These are phyloP conservation scores for Scolecobasidium constrictum DNA, from an alignment of 2,329 filamentous ascomycete genomes.

Conservation along the genomic window DNA sequence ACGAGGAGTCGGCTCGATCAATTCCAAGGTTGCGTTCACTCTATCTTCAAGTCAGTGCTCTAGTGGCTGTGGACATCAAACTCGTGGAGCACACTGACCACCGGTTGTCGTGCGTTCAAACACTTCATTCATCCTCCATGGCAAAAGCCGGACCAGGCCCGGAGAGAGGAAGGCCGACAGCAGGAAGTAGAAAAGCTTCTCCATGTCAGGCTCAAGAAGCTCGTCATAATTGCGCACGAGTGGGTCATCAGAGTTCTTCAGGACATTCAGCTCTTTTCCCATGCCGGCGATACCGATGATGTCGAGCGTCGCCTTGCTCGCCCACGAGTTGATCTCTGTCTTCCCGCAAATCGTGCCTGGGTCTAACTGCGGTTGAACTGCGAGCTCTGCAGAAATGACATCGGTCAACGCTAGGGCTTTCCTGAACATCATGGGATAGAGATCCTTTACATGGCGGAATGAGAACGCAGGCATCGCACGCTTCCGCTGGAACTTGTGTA, in stretches of 20 bases:
- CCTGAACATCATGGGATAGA: conserved; percentile 75
- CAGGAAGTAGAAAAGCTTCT: conserved; percentile 36
- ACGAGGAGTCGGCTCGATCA: no score
- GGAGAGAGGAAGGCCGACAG: conserved; percentile 26
- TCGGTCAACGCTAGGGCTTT: conserved; percentile 60
- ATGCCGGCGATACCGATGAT: conserved; percentile 36
- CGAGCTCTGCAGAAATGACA: conserved; percentile 44
- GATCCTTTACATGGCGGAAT: conserved; percentile 72
- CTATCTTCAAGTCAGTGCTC: no score
- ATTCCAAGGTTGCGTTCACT: no score
- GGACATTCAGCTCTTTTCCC: conserved; percentile 30
- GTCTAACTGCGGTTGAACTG: conserved; percentile 26
- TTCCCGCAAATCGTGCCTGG: conserved; percentile 18
- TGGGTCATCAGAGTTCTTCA: conserved; percentile 30
- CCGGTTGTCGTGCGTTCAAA: conserved; percentile 1
- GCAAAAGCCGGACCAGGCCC: conserved; percentile 29
- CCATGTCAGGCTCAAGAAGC: conserved; percentile 33
- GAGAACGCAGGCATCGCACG: conserved; percentile 75
- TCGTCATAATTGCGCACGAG: conserved; percentile 32
- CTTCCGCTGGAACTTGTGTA: conserved; percentile 49
- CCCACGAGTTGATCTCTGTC: conserved; percentile 32
- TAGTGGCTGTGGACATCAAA: no score
- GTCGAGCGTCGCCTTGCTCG: conserved; percentile 33
- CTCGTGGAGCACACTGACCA: no score
- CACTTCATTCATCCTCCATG: conserved; percentile 34